Evolutionary conservation across 257 asterid genomes (phyloP), one percentile per base, ranked within the genome.

Genomic region (Eucommia ulmoides): DNA sequence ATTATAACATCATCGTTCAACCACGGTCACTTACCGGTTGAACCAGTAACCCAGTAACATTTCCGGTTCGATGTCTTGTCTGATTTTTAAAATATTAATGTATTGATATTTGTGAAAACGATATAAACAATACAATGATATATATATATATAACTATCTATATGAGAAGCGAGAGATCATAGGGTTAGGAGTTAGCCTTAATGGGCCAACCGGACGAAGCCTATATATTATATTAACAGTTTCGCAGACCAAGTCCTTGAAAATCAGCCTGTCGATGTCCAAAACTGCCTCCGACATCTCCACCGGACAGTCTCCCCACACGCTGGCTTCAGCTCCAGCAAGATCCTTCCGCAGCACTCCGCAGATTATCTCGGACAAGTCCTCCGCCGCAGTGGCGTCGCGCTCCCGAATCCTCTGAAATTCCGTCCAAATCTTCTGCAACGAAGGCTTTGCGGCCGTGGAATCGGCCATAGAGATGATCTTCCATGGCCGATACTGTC

Each of bases 241-340:
- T 55, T 83, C 98, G 29, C 80, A 61, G 7, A 89, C 71, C 24
- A 89, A 53, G 61, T 89, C 98, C 80, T 81, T 82, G 71, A 76
- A 89, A 54, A 89, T 63, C 52, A 78, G 76, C 56, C 98, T 73
- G 51, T 89, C 98, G 46, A 89, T 68, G 74, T 89, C 92, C 73
- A 89, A 47, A 8, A 83, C 71, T 0, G 71, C 66, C 71, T 80
- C 86, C 6, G 93, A 79, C 75, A 68, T 58, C 81, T 85, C 96
- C 24, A 73, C 57, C 1, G 77, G 86, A 63, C 69, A 73, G 26
- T 85, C 93, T 22, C 64, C 88, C 98, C 98, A 89, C 3, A 93
- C 94, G 33, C 41, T 69, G 12, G 61, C 22, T 8, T 58, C 68
- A 14, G 80, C 98, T 17, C 67, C 59, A 0, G 76, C 88, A 14